A percentile compares a stretch with the other conserved stretches of the same genome.
Evolutionary conservation across 805 yeast species (phyloP).

Genomic region (Sugiyamaella americana): DNA sequence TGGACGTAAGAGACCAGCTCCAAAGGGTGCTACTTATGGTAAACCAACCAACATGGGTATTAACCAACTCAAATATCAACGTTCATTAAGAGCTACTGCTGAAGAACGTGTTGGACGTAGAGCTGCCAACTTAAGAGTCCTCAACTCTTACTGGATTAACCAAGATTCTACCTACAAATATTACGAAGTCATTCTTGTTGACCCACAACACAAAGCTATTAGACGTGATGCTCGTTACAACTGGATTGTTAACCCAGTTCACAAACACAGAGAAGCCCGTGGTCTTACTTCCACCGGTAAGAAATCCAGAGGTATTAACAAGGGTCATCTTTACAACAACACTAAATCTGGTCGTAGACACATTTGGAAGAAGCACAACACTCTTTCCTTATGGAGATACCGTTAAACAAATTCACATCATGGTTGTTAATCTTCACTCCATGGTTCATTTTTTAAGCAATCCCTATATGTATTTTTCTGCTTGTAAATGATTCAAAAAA

Average conservation of each 20-base stretch:
- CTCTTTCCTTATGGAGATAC: constrained; percentile 99
- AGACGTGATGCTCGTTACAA: constrained; percentile 97
- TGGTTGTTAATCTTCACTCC: neutral
- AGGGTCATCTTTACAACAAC: constrained; percentile 99
- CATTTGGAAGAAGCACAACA: constrained; percentile 99
- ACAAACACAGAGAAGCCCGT: constrained; percentile 99
- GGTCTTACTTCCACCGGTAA: constrained; percentile 97
- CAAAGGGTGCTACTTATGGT: constrained; percentile 99
- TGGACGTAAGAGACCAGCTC: constrained; percentile 99
- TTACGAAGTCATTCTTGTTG: constrained; percentile 96
- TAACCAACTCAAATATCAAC: constrained; percentile 98
- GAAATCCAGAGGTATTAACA: constrained; percentile 99
- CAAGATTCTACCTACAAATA: constrained; percentile 99
- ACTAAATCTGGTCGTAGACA: constrained; percentile 98
- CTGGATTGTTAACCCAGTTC: constrained; percentile 99
- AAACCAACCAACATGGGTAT: constrained; percentile 99
- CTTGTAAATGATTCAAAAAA: too few relatives aligned
- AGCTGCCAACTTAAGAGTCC: constrained; percentile 97
- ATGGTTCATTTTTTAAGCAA: neutral
- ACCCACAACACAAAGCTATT: constrained; percentile 97
- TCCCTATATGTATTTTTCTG: neutral
- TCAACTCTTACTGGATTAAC: constrained; percentile 99
- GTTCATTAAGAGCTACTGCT: constrained; percentile 95
- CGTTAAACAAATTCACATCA: constrained; percentile 53
- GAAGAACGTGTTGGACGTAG: constrained; percentile 99